These are phyloP conservation scores for Isoetes taiwanensis DNA, from an alignment of 75 land plant species.

Conservation along the genomic window DNA sequence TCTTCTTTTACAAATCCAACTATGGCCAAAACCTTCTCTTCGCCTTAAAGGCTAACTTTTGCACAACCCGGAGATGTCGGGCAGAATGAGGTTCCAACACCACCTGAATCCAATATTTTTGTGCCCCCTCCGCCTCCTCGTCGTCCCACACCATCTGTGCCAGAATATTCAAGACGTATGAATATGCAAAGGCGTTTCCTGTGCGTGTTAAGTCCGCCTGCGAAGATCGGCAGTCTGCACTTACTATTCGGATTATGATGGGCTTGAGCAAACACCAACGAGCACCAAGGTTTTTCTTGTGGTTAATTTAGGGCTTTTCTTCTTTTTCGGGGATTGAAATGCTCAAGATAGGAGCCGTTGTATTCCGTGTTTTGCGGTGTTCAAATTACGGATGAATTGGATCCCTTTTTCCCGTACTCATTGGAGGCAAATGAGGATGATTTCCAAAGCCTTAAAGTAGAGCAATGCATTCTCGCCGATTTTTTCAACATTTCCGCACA, in stretches of 20 bases:
- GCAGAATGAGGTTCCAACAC: too few relatives aligned
- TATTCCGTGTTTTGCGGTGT: slow-evolving; percentile 24
- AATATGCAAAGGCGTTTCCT: too few relatives aligned
- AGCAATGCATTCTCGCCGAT: slow-evolving; percentile 35
- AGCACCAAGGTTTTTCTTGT: slow-evolving; percentile 25
- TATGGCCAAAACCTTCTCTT: too few relatives aligned
- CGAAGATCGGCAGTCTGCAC: slow-evolving; percentile 25
- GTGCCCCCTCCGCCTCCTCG: too few relatives aligned
- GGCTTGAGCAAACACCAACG: slow-evolving; percentile 28
- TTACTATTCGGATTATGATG: slow-evolving; percentile 28
- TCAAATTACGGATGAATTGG: slow-evolving; percentile 27
- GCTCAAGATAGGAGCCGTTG: too few relatives aligned
- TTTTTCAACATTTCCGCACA: slow-evolving; percentile 36
- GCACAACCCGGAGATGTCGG: too few relatives aligned
- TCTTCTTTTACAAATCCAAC: too few relatives aligned
- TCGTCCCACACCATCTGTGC: too few relatives aligned
- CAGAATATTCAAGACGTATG: too few relatives aligned
- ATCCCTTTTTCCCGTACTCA: slow-evolving; percentile 32
- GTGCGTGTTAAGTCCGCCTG: too few relatives aligned
- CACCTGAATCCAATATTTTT: too few relatives aligned
- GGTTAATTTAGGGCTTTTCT: not conserved
- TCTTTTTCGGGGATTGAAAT: not conserved
- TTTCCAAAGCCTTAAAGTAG: slow-evolving; percentile 33
- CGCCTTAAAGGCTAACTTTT: too few relatives aligned
- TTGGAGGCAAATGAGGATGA: slow-evolving; percentile 31